Percentiles rank a stretch among this genome's conserved stretches.
phyloP scores from a whole-genome alignment of 495 filamentous ascomycete species.

The Glarea lozoyensis region DNA sequence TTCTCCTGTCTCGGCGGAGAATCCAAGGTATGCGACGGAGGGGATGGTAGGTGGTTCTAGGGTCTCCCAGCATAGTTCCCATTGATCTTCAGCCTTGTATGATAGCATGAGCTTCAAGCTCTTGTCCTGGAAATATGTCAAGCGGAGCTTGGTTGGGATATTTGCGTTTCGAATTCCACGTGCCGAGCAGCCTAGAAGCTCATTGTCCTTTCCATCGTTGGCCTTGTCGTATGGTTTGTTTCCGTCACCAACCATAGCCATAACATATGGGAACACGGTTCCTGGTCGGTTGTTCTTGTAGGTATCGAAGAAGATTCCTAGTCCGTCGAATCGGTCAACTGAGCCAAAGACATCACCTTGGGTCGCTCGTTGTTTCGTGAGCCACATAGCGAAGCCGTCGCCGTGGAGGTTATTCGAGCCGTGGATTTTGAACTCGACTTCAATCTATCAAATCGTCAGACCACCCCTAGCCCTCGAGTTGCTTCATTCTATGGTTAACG shows the following conservation, averaged over 20 bases:
- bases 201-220: conserved; percentile 89
- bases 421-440: conserved; percentile 89
- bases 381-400: conserved; percentile 97
- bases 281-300: conserved; percentile 99
- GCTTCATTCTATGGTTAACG: conserved; percentile 17
- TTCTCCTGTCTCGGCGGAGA: conserved; percentile 93
- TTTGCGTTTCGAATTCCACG: conserved; percentile 74
- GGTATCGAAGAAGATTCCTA: conserved; percentile 96
- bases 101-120: conserved; percentile 83
- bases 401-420: conserved; percentile 77
- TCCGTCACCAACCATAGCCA: conserved; percentile 96
- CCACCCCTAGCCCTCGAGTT: conserved; percentile 4
- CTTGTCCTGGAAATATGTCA: conserved; percentile 97
- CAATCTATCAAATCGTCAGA: conserved; percentile 45
- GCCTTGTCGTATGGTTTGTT: conserved; percentile 83
- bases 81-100: conserved; percentile 82
- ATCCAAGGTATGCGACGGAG: conserved; percentile 86
- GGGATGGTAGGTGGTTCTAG: conserved; percentile 69
- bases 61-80: conserved; percentile 84
- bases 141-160: conserved; percentile 71
- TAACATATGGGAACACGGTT: conserved; percentile 91
- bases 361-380: conserved; percentile 84
- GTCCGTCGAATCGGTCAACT: conserved; percentile 82
- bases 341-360: conserved; percentile 82
- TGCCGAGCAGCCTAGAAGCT: conserved; percentile 90